Evolutionary conservation across 257 asterid species (phyloP).

Genomic region (Lantana camara): DNA sequence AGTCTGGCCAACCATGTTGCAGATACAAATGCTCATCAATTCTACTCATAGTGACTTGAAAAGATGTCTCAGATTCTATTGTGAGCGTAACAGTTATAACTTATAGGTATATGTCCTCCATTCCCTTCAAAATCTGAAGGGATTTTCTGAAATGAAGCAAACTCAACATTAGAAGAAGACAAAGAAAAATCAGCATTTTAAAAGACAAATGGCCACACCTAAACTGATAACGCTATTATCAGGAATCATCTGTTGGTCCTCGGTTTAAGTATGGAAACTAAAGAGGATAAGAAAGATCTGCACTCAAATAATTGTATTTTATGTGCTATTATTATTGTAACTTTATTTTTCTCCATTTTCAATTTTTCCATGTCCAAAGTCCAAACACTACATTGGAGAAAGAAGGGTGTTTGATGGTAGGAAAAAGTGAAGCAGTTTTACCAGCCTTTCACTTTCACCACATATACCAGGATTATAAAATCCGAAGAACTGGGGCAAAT

Average conservation of each 20-base stretch:
- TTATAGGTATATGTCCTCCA: conserved; percentile 27
- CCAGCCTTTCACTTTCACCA: conserved; percentile 38
- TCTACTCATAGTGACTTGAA: conserved; percentile 30
- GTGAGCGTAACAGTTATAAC: conserved; percentile 26
- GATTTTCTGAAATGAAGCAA: conserved; percentile 27
- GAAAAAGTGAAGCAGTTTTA: conserved; percentile 1
- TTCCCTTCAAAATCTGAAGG: conserved; percentile 40
- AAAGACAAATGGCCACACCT: not conserved
- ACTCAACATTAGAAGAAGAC: not conserved
- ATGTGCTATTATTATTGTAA: too few relatives aligned
- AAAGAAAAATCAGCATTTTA: not conserved
- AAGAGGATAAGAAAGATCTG: too few relatives aligned
- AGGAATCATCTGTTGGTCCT: too few relatives aligned
- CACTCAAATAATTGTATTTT: too few relatives aligned
- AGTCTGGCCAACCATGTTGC: conserved; percentile 41
- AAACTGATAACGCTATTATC: not conserved
- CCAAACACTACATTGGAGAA: too few relatives aligned
- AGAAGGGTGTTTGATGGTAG: not conserved
- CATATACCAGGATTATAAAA: conserved; percentile 17
- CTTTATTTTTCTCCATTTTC: not conserved
- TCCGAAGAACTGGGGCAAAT: conserved; percentile 41
- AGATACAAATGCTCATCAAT: conserved; percentile 29
- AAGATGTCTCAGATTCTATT: not conserved
- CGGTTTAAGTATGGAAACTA: too few relatives aligned
- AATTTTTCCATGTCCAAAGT: not conserved